Conservation (phyloP, 352 stramenopile species). For the Globisporangium yorkense region DNA sequence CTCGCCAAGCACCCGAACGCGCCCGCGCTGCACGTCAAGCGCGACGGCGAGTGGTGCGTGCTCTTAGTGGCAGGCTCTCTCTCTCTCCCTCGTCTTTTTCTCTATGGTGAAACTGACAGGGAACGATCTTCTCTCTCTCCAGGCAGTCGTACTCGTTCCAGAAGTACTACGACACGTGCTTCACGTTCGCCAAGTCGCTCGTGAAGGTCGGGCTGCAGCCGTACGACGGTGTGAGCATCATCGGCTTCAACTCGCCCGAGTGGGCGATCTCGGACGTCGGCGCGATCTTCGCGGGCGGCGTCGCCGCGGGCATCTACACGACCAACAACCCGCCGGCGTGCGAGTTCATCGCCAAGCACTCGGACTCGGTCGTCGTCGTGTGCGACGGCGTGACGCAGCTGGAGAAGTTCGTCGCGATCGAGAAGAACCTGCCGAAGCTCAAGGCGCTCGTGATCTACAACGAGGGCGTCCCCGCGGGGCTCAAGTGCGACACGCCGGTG, state of each 20-base stretch:
- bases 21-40: slow-evolving; percentile 64
- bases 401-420: slow-evolving; percentile 90
- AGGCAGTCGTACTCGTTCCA: slow-evolving; percentile 65
- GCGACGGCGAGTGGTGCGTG: slow-evolving; percentile 65
- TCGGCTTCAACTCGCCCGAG: slow-evolving; percentile 90
- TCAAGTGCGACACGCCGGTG: slow-evolving; percentile 60
- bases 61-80: background rate
- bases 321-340: slow-evolving; percentile 91
- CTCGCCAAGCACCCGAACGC: slow-evolving; percentile 43
- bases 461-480: slow-evolving; percentile 58
- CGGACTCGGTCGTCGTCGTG: slow-evolving; percentile 88
- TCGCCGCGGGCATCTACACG: slow-evolving; percentile 95
- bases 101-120: background rate
- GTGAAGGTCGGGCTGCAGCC: slow-evolving; percentile 60
- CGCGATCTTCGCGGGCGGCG: slow-evolving; percentile 88
- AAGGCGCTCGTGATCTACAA: slow-evolving; percentile 95
- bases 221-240: slow-evolving; percentile 84
- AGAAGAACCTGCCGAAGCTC: slow-evolving; percentile 82
- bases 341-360: slow-evolving; percentile 93
- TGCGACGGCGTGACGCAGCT: slow-evolving; percentile 91
- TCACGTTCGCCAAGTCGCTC: slow-evolving; percentile 75
- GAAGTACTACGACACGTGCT: slow-evolving; percentile 74
- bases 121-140: slow-evolving; percentile 3
- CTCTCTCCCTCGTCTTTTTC: background rate
- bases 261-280: slow-evolving; percentile 92